Evolutionary conservation across 2,329 filamentous ascomycete genomes (phyloP).

Genomic region (Pseudohalonectria lignicola): DNA sequence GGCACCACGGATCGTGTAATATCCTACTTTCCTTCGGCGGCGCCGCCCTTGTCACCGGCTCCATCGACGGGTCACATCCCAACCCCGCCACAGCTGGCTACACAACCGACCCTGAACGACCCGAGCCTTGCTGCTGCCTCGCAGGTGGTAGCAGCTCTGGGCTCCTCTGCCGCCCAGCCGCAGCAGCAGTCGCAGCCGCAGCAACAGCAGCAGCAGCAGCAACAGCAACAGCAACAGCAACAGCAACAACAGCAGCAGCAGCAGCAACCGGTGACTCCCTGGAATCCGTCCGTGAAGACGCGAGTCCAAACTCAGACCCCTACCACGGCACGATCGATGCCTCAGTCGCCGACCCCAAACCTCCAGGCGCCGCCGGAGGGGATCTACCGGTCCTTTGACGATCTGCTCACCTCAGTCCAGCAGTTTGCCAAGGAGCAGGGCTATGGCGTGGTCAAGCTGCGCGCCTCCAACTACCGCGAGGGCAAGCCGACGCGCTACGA

Average conservation of each 20-base stretch:
- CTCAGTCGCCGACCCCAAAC: constrained; percentile 29
- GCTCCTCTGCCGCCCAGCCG: constrained; percentile 5
- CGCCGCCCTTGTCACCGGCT: constrained; percentile 3
- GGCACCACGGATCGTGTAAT: constrained; percentile 4
- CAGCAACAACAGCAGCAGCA: constrained; percentile 9
- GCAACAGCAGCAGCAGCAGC: constrained; percentile 13
- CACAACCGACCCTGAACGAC: constrained; percentile 1
- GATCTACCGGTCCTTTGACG: constrained; percentile 49
- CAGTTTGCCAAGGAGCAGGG: constrained; percentile 51
- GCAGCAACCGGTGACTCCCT: constrained; percentile 5
- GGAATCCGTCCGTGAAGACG: constrained; percentile 2
- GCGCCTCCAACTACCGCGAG: constrained; percentile 52
- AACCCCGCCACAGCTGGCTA: constrained; percentile 1
- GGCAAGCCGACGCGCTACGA: constrained; percentile 52
- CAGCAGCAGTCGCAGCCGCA: no score
- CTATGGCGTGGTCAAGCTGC: constrained; percentile 51
- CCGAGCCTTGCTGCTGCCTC: constrained; percentile 1
- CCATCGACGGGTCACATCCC: constrained; percentile 3
- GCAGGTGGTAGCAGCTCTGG: constrained; percentile 1
- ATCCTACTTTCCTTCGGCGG: constrained; percentile 3
- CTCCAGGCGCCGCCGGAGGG: constrained; percentile 47
- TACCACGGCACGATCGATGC: constrained; percentile 7
- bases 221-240: constrained; percentile 7
- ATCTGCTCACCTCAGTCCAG: constrained; percentile 46
- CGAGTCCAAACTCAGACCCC: constrained; percentile 10